phyloP scores from a whole-genome alignment of 352 stramenopile genomes.

The Phytophthora parvispora region DNA sequence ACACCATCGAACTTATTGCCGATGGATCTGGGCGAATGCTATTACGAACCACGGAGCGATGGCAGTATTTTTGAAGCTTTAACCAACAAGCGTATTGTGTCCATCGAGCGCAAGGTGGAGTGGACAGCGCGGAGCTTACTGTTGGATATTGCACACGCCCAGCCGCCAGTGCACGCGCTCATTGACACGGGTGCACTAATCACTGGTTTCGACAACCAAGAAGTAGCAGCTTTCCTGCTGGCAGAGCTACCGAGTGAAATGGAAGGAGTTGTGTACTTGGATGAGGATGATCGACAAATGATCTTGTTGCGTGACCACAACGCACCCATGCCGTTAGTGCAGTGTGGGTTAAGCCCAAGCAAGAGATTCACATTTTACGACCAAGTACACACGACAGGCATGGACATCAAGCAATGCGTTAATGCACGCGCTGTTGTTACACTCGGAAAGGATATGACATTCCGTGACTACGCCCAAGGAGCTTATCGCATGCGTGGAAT shows the following conservation, averaged over 20 bases:
- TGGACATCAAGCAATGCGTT: constrained; percentile 94
- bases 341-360: constrained; percentile 86
- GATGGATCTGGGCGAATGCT: constrained; percentile 98
- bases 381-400: constrained; percentile 95
- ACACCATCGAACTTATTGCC: constrained; percentile 99
- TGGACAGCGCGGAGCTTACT: constrained; percentile 83
- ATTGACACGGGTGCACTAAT: constrained; percentile 95
- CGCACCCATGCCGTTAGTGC: constrained; percentile 93
- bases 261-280: constrained; percentile 94
- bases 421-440: constrained; percentile 92
- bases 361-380: constrained; percentile 96
- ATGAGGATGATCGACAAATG: constrained; percentile 91
- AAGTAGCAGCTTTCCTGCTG: constrained; percentile 90
- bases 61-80: constrained; percentile 99
- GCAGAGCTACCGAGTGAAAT: constrained; percentile 75
- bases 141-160: constrained; percentile 77
- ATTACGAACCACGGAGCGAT: constrained; percentile 99
- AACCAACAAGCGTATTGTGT: constrained; percentile 94
- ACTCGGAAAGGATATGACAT: constrained; percentile 98
- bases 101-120: constrained; percentile 85
- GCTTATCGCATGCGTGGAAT: constrained; percentile 94
- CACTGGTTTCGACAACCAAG: constrained; percentile 91
- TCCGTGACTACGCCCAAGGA: constrained; percentile 94
- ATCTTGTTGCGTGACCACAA: constrained; percentile 96
- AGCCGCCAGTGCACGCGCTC: constrained; percentile 87